These are phyloP conservation scores for Mucor mucedo DNA, from an alignment of 371 early-diverging fungal genomes.

Conservation along the genomic window DNA sequence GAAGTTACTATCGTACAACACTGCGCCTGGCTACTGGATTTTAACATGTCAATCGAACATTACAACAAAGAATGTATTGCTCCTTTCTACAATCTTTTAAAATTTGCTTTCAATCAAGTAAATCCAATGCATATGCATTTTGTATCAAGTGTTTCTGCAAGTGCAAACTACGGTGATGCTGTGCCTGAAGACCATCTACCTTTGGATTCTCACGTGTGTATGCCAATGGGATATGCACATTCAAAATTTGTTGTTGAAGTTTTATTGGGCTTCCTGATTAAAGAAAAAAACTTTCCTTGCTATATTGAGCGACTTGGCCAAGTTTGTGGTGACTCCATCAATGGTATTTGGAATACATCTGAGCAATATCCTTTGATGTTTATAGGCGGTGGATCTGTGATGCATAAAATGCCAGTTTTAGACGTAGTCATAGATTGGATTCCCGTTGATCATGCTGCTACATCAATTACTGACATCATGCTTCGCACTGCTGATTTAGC, in stretches of 20 bases:
- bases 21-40: slow-evolving; percentile 44
- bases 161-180: slow-evolving; percentile 9
- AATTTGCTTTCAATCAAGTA: slow-evolving; percentile 36
- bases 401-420: slow-evolving; percentile 36
- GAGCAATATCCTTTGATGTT: slow-evolving; percentile 51
- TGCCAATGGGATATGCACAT: slow-evolving; percentile 52
- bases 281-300: slow-evolving; percentile 44
- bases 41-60: slow-evolving; percentile 37
- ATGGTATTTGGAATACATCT: slow-evolving; percentile 48
- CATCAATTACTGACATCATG: slow-evolving; percentile 40
- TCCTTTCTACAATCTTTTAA: slow-evolving; percentile 40
- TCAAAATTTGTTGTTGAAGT: slow-evolving; percentile 50
- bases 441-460: slow-evolving; percentile 39
- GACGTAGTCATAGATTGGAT: slow-evolving; percentile 42
- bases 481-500: slow-evolving; percentile 17
- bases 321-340: slow-evolving; percentile 44
- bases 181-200: slow-evolving; percentile 37
- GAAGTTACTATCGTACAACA: slow-evolving; percentile 44
- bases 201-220: slow-evolving; percentile 33
- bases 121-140: slow-evolving; percentile 46
- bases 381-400: slow-evolving; percentile 33
- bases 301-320: slow-evolving; percentile 52
- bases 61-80: slow-evolving; percentile 41
- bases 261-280: slow-evolving; percentile 32
- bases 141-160: slow-evolving; percentile 42